Conservation (phyloP, 148 eudicot species). For the Dysphania ambrosioides region DNA sequence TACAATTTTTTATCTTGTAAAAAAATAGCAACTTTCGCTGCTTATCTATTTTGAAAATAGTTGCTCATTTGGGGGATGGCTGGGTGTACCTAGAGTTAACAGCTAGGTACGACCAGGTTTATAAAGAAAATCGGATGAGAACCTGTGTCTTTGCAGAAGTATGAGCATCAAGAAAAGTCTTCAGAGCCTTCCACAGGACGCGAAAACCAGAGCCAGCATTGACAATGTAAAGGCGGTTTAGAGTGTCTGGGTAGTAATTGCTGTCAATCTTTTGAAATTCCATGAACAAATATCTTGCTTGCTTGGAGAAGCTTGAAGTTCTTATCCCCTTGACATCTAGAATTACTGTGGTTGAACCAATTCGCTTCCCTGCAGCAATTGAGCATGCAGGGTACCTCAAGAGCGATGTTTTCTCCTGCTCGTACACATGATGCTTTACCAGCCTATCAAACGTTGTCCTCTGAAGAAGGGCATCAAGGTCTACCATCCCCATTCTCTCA, state of each 20-base stretch:
- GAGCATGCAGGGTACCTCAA: constrained; percentile 60
- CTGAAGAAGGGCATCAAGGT: constrained; percentile 40
- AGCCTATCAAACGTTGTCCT: constrained; percentile 49
- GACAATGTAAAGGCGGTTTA: constrained; percentile 47
- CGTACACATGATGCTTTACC: constrained; percentile 53
- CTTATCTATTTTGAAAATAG: too few relatives aligned
- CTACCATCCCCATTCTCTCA: constrained; percentile 51
- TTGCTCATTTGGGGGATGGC: neutral
- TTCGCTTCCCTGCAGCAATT: constrained; percentile 42
- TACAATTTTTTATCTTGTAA: neutral
- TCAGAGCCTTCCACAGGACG: constrained; percentile 51
- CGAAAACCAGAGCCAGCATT: constrained; percentile 61
- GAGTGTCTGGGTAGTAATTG: constrained; percentile 67
- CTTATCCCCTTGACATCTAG: constrained; percentile 56
- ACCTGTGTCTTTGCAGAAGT: constrained; percentile 58
- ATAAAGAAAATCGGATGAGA: neutral
- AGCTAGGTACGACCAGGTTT: neutral
- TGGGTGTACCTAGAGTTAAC: too few relatives aligned
- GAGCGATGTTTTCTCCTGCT: constrained; percentile 53
- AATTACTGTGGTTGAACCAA: constrained; percentile 52
- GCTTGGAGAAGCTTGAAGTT: constrained; percentile 47
- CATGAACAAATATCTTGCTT: constrained; percentile 52
- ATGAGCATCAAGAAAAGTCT: constrained; percentile 48
- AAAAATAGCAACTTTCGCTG: neutral
- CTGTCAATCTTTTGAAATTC: constrained; percentile 60